Evolutionary conservation across 345 rosid species (phyloP).

Genomic region (Populus tremula): DNA sequence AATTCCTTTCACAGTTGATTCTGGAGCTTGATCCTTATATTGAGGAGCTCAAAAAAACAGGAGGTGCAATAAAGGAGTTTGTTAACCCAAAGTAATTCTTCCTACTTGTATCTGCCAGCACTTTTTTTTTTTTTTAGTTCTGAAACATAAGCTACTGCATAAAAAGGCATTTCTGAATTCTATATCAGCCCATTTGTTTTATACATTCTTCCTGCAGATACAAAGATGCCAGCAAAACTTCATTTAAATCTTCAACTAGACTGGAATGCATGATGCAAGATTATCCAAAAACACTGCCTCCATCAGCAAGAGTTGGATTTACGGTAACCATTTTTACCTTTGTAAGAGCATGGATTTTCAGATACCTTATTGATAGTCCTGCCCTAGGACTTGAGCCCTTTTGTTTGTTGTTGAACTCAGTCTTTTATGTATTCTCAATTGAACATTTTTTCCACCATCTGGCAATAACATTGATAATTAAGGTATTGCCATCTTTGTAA

Average conservation of each 20-base stretch:
- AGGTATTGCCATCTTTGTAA: not conserved
- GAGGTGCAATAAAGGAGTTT: constrained; percentile 94
- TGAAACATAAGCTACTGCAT: not conserved
- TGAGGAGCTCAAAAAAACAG: constrained; percentile 84
- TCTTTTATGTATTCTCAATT: not conserved
- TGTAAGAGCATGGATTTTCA: not conserved
- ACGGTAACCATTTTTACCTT: constrained; percentile 48
- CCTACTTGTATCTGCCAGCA: constrained; percentile 13
- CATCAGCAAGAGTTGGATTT: constrained; percentile 84
- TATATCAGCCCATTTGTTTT: constrained; percentile 13
- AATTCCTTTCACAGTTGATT: constrained; percentile 58
- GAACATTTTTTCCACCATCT: constrained; percentile 2
- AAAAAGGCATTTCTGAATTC: not conserved
- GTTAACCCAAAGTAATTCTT: constrained; percentile 87
- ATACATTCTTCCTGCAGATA: constrained; percentile 48
- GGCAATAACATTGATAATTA: not conserved
- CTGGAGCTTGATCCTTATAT: constrained; percentile 75
- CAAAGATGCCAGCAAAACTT: constrained; percentile 85
- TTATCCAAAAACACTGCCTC: constrained; percentile 89
- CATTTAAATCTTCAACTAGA: constrained; percentile 86
- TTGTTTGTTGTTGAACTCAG: not conserved
- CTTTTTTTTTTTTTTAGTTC: not conserved
- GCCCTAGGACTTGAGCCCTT: not conserved
- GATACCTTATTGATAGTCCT: not conserved
- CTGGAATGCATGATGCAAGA: constrained; percentile 99